Evolutionary conservation across 768 basidiomycete genomes (phyloP).

Genomic region (Auriculariales sp.): DNA sequence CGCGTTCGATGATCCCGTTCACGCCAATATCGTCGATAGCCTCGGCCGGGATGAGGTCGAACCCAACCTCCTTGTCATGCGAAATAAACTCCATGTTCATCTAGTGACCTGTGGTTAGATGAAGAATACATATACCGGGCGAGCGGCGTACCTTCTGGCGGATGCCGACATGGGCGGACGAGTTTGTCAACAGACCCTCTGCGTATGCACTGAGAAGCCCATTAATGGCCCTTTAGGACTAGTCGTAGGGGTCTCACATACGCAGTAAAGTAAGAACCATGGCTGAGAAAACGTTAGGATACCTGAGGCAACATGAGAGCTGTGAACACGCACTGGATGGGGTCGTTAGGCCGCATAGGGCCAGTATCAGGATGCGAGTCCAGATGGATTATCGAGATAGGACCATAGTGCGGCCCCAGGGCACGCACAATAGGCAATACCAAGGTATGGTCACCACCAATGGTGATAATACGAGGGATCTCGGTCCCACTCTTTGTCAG

Average conservation of each 20-base stretch:
- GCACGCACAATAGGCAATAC: constrained; percentile 76
- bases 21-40: constrained; percentile 76
- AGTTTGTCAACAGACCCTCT: constrained; percentile 61
- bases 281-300: constrained; percentile 38
- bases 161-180: constrained; percentile 74
- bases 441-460: constrained; percentile 84
- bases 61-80: constrained; percentile 60
- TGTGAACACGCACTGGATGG: no score
- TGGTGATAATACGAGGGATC: constrained; percentile 61
- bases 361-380: constrained; percentile 68
- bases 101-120: no score
- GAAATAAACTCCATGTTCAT: constrained; percentile 43
- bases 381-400: constrained; percentile 72
- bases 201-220: constrained; percentile 31
- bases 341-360: constrained; percentile 17
- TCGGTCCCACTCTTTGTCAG: constrained; percentile 42
- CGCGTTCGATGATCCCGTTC: constrained; percentile 50
- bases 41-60: constrained; percentile 63
- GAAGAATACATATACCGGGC: constrained; percentile 24
- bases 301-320: not conserved
- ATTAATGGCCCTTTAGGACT: not conserved
- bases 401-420: constrained; percentile 65
- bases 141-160: constrained; percentile 65
- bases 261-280: constrained; percentile 72
- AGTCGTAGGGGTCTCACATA: constrained; percentile 11